A percentile compares a stretch with the other conserved stretches of the same genome.
These are phyloP conservation scores for Alopecurus myosuroides DNA, from an alignment of 176 grass and related monocot species.

Conservation along the genomic window DNA sequence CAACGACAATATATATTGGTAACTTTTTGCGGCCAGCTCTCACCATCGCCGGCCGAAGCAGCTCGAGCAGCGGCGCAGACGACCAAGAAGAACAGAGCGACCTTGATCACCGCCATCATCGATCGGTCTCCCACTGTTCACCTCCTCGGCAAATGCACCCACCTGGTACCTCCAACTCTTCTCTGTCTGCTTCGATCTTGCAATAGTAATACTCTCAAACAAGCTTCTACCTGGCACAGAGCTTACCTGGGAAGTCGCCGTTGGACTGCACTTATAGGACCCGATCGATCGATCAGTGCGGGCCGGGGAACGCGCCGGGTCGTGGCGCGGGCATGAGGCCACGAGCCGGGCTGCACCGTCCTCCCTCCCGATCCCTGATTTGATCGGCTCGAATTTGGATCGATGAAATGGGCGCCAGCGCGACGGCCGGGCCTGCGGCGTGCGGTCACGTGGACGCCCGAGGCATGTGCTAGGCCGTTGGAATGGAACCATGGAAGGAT, in stretches of 20 bases:
- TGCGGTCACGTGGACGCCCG: not conserved
- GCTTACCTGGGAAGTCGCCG: not conserved
- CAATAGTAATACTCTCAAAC: not conserved
- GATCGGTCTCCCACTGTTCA: not conserved
- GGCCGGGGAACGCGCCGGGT: not conserved
- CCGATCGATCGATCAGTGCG: not conserved
- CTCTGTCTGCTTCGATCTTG: not conserved
- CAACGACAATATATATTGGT: not conserved
- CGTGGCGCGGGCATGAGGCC: not conserved
- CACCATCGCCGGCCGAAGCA: slow-evolving; percentile 20
- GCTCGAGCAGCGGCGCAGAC: not conserved
- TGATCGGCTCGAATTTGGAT: not conserved
- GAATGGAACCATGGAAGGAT: not conserved
- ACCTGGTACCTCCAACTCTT: not conserved
- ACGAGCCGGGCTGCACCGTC: not conserved
- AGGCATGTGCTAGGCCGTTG: not conserved
- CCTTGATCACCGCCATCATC: not conserved
- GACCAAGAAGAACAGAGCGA: slow-evolving; percentile 16
- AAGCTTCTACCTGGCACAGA: not conserved
- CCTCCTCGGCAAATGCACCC: not conserved
- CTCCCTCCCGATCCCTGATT: not conserved
- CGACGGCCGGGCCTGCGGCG: not conserved
- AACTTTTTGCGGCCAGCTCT: not conserved
- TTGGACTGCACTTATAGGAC: slow-evolving; percentile 12
- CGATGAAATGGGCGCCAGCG: not conserved